These are phyloP conservation scores for Teratosphaeriaceae sp. DNA, from an alignment of 2,329 filamentous ascomycete genomes.

Conservation along the genomic window DNA sequence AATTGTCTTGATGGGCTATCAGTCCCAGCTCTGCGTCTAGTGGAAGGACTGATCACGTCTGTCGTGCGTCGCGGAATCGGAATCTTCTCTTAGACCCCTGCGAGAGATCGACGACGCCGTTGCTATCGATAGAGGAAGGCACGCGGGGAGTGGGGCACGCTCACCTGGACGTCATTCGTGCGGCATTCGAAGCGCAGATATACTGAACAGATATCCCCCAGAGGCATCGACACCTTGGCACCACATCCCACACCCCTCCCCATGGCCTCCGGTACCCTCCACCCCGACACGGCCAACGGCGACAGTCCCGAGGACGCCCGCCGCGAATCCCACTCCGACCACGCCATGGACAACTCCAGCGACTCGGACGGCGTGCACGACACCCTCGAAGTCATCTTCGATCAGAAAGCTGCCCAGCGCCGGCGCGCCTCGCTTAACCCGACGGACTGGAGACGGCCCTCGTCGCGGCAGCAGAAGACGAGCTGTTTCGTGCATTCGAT, in stretches of 20 bases:
- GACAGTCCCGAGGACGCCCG: not conserved
- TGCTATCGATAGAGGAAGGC: too few relatives aligned
- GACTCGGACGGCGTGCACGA: constrained; percentile 25
- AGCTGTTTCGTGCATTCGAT: constrained; percentile 58
- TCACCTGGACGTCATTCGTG: not conserved
- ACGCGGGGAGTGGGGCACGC: too few relatives aligned
- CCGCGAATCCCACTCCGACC: constrained; percentile 2
- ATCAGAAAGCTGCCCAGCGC: constrained; percentile 45
- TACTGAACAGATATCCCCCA: too few relatives aligned
- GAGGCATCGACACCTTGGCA: too few relatives aligned
- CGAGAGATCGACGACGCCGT: not conserved
- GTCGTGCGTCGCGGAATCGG: not conserved
- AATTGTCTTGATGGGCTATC: too few relatives aligned
- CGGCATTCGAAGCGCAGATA: too few relatives aligned
- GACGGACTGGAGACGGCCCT: constrained; percentile 30
- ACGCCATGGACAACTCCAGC: constrained; percentile 9
- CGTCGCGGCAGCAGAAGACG: constrained; percentile 37
- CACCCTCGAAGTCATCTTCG: constrained; percentile 49
- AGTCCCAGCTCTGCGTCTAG: not conserved
- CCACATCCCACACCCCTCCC: too few relatives aligned
- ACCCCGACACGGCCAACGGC: not conserved
- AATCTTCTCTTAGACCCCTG: not conserved
- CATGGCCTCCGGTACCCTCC: not conserved
- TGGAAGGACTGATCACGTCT: not conserved
- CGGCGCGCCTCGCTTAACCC: constrained; percentile 55